Base-by-base conservation (phyloP, 106 monocot species). In the Dactylorhiza incarnata region DNA sequence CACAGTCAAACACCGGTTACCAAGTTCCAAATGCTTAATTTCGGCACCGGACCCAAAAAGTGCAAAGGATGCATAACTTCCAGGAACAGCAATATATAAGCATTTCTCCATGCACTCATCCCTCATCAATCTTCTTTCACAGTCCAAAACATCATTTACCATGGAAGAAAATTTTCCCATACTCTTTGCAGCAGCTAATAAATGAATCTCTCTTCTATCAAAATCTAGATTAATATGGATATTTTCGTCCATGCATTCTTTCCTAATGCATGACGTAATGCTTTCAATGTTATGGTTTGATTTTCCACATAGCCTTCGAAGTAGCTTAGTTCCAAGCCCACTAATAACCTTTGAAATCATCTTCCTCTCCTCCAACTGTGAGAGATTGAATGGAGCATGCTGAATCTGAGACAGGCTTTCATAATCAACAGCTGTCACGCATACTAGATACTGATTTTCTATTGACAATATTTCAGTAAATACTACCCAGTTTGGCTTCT, bases 21-120 rank as follows among this genome's bases (percentile, higher is more conserved):
- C 83, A 26, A 99, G 89, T 76, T 99, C 99, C 37, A 99, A 87
- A 86, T 99, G 94, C 79, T 87, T 94, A 77, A 99, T 99, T 81
- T 84, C 86, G 77, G 85, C 99, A 86, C 99, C 99, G n/a, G 91
- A 80, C 11, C 99, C 99, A 77, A 94, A 88, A 45, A 99, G 72
- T 48, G 89, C 99, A 73, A 81, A 10, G 48, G 84, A 56, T 0
- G 91, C 73, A 55, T 76, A 84, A 74, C 48, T 61, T 81, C 85
- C 86, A 58, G 73, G 67, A 56, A 76, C 61, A 6, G 80, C 81
- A 71, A 63, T 73, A 77, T 79, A 99, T 58, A 99, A 68, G 75
- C 62, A 72, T 85, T 85, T 89, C 74, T 94, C 91, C 7, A 79
- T 75, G 73, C 94, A 99, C 43, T 99, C 99, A 77, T 89, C 83